Evolutionary conservation across 345 rosid genomes (phyloP).

Genomic region (Eucalyptus erythrocorys): DNA sequence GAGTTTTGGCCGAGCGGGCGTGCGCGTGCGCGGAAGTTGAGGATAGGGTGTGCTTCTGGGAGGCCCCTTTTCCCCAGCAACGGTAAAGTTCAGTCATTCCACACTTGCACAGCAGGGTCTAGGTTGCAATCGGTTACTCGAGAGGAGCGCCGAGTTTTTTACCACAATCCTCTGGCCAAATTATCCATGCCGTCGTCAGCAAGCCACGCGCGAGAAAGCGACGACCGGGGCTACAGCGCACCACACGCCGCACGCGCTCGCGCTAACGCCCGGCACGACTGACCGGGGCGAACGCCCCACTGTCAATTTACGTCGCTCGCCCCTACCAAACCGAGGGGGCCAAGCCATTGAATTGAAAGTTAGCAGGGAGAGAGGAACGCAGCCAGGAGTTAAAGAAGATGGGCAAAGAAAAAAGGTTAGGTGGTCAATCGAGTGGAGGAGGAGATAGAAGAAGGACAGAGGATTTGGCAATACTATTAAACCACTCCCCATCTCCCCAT

Average conservation of each 20-base stretch:
- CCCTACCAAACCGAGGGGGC: not conserved
- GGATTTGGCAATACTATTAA: not conserved
- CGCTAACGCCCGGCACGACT: too few species aligned
- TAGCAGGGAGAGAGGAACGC: not conserved
- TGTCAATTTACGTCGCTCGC: too few species aligned
- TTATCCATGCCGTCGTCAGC: too few species aligned
- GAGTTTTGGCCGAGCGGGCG: not conserved
- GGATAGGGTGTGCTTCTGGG: not conserved
- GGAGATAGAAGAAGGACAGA: not conserved
- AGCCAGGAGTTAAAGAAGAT: not conserved
- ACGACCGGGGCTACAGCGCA: too few species aligned
- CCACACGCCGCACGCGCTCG: too few species aligned
- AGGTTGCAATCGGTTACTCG: too few species aligned
- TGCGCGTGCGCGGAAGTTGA: not conserved
- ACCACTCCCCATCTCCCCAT: not conserved
- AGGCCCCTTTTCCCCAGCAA: not conserved
- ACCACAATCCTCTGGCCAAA: too few species aligned
- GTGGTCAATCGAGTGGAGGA: not conserved
- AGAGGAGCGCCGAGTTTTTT: too few species aligned
- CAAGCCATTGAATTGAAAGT: not conserved
- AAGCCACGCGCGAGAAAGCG: too few species aligned
- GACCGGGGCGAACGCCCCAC: too few species aligned
- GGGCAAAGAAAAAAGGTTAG: not conserved
- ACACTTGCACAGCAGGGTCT: too few species aligned
- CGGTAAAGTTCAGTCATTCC: not conserved